A percentile compares a stretch with the other conserved stretches of the same genome.
Conservation (phyloP, 1,139 yeast species). For the Suhomyces yuchorum region DNA sequence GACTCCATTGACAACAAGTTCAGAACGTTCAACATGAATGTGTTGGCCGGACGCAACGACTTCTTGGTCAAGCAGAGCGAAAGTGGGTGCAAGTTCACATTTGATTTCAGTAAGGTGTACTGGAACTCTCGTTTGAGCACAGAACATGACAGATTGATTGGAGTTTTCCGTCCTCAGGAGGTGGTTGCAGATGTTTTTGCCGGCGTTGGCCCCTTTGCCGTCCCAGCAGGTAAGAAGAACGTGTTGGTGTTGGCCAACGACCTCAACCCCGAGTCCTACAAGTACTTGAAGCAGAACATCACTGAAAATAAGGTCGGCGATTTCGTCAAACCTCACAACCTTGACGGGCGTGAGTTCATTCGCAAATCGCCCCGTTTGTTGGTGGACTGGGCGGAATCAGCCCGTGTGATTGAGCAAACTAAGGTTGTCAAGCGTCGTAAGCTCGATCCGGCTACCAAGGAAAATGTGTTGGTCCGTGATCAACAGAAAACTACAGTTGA, state of each 20-base stretch:
- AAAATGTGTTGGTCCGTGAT: conserved; percentile 24
- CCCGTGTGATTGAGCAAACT: conserved; percentile 28
- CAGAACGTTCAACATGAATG: conserved; percentile 91
- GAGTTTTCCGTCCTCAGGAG: conserved; percentile 59
- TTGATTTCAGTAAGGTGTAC: conserved; percentile 91
- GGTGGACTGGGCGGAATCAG: conserved; percentile 34
- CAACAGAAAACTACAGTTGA: conserved; percentile 30
- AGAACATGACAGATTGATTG: conserved; percentile 83
- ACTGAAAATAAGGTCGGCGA: conserved; percentile 59
- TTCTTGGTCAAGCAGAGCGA: conserved; percentile 86
- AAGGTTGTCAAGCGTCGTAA: conserved; percentile 37
- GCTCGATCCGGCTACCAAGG: conserved; percentile 24
- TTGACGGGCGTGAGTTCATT: conserved; percentile 86
- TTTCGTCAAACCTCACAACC: conserved; percentile 65
- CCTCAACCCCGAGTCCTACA: conserved; percentile 83
- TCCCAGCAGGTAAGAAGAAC: conserved; percentile 89
- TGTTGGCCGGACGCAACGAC: conserved; percentile 79
- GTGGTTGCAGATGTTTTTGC: conserved; percentile 96
- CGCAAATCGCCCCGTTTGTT: conserved; percentile 57
- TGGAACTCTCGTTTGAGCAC: conserved; percentile 97
- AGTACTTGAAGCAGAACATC: conserved; percentile 68
- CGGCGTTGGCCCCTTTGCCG: conserved; percentile 98
- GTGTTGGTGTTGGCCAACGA: conserved; percentile 89
- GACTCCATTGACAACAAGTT: conserved; percentile 85
- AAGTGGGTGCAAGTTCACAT: conserved; percentile 79